Conservation (phyloP, 2,329 filamentous ascomycete species). For the Mycosphaerella sp. region DNA sequence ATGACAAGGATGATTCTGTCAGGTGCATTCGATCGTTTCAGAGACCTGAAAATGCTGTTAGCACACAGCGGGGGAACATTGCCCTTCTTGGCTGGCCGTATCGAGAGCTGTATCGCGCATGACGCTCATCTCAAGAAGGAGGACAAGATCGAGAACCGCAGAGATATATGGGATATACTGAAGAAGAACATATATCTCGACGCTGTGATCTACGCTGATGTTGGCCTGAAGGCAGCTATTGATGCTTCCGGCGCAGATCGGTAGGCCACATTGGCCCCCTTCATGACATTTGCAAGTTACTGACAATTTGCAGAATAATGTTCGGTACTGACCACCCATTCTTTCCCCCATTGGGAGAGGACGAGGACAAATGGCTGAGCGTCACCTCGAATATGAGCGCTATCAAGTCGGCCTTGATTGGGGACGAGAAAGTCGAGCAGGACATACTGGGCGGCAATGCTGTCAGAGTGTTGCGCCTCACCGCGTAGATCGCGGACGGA, state of each 20-base stretch:
- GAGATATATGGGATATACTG: slow-evolving; percentile 58
- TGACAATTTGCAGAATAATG: slow-evolving; percentile 15
- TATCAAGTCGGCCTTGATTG: slow-evolving; percentile 49
- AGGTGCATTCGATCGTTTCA: slow-evolving; percentile 74
- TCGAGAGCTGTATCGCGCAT: slow-evolving; percentile 81
- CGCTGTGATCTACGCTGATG: slow-evolving; percentile 74
- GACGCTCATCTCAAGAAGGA: slow-evolving; percentile 64
- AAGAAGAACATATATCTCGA: slow-evolving; percentile 79
- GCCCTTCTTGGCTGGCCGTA: slow-evolving; percentile 79
- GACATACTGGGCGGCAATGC: slow-evolving; percentile 58
- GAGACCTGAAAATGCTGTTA: slow-evolving; percentile 64
- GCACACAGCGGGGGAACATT: slow-evolving; percentile 86
- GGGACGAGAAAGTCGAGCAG: slow-evolving; percentile 43
- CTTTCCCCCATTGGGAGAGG: slow-evolving; percentile 67
- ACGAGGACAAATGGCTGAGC: slow-evolving; percentile 61
- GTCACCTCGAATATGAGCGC: slow-evolving; percentile 55
- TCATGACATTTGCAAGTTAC: not conserved
- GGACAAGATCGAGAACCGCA: slow-evolving; percentile 53
- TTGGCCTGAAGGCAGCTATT: slow-evolving; percentile 65
- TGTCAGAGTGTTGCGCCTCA: slow-evolving; percentile 43
- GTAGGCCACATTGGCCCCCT: slow-evolving; percentile 31
- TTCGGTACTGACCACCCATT: slow-evolving; percentile 72
- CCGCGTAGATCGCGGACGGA: not conserved
- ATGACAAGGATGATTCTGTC: slow-evolving; percentile 81
- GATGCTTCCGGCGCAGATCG: slow-evolving; percentile 61